phyloP scores from a whole-genome alignment of 2,329 filamentous ascomycete species.

The Fusarium mundagurra region DNA sequence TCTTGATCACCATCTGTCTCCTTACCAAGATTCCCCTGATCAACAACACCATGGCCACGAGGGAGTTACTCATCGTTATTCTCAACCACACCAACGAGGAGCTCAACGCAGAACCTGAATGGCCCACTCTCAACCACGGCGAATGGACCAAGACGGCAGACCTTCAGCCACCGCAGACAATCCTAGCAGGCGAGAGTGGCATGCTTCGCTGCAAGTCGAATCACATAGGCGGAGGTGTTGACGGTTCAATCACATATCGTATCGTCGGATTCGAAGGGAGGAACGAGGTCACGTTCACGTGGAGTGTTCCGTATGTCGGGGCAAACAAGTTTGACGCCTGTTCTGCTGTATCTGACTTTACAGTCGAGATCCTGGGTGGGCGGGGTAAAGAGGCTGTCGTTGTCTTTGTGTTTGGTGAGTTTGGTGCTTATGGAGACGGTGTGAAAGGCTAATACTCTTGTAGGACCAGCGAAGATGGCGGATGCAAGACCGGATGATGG shows the following conservation, averaged over 20 bases:
- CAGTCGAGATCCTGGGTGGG: background rate
- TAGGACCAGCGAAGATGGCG: background rate
- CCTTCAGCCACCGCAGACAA: background rate
- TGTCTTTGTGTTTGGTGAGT: slow-evolving; percentile 17
- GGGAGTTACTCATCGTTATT: background rate
- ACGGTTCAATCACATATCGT: background rate
- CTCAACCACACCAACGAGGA: background rate
- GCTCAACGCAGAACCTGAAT: background rate
- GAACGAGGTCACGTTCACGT: background rate
- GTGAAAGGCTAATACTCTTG: background rate
- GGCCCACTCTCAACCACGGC: background rate
- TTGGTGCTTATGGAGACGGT: accelerated
- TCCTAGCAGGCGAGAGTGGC: background rate
- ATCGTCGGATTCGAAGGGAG: background rate
- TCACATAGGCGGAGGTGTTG: background rate
- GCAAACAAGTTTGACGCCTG: background rate
- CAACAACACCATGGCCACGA: background rate
- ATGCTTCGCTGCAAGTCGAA: background rate
- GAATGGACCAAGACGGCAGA: background rate
- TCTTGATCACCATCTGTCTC: no score
- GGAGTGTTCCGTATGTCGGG: slow-evolving; percentile 9
- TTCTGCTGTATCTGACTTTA: background rate
- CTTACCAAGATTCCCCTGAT: accelerated
- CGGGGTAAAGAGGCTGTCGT: slow-evolving; percentile 2
- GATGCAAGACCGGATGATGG: background rate